These are phyloP conservation scores for Dissophora ornata DNA, from an alignment of 192 early-diverging fungal genomes.

Conservation along the genomic window DNA sequence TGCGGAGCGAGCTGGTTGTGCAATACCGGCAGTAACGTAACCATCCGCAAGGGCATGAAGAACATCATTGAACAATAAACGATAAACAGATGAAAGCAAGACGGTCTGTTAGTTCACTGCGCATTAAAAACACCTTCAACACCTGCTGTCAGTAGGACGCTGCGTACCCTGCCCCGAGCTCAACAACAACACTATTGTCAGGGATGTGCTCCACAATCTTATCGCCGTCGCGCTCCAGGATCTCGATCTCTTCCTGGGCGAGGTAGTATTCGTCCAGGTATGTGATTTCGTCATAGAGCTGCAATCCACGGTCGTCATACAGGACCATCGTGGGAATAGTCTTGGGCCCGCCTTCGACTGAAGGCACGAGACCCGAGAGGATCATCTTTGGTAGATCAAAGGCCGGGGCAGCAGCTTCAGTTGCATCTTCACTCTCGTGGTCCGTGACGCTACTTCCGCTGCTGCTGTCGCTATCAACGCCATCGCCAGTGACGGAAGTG, in stretches of 20 bases:
- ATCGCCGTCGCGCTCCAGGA: conserved; percentile 71
- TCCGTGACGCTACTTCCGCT: conserved; percentile 1
- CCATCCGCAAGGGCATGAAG: no score
- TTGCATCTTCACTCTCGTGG: not conserved
- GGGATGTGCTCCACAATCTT: conserved; percentile 73
- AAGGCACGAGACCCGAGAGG: conserved; percentile 36
- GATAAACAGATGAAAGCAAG: no score
- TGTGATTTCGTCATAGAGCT: conserved; percentile 92
- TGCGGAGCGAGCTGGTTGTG: conserved; percentile 79
- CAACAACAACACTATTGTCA: conserved; percentile 80
- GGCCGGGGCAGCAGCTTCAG: not conserved
- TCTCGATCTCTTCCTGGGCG: conserved; percentile 86
- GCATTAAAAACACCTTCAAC: no score
- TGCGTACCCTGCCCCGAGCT: conserved; percentile 88
- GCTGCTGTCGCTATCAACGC: not conserved
- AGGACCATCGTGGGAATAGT: conserved; percentile 86
- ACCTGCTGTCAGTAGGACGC: not conserved
- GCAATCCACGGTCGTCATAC: conserved; percentile 86
- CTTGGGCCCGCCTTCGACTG: conserved; percentile 36
- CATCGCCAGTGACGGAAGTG: conserved; percentile 3
- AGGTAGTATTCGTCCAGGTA: conserved; percentile 90
- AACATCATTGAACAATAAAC: no score
- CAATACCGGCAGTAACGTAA: no score
- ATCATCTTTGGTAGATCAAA: conserved; percentile 44
- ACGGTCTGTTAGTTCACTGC: no score